Evolutionary conservation across 2,329 filamentous ascomycete genomes (phyloP), one percentile per base, ranked within the genome.

Genomic region (Claviceps maximensis): DNA sequence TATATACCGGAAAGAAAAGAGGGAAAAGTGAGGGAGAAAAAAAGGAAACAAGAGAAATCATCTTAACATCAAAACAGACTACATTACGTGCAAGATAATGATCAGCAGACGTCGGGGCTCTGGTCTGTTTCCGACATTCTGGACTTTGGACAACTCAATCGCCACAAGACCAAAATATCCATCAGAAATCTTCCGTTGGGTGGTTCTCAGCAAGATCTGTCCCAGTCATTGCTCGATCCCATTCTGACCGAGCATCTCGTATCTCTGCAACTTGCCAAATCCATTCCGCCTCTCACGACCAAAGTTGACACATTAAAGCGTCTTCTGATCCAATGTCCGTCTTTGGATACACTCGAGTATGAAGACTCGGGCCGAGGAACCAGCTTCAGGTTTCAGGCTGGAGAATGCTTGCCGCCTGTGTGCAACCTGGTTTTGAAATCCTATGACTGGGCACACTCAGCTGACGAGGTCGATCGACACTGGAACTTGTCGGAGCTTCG

Each of bases 401-500:
- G 59, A 19, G 73, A 77, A 52, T 64, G 70, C 12, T 60, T 77
- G 25, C 74, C 74, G 1, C 61, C 73, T 0, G 59, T 77, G 5
- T 59, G 58, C 21, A 66, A 72, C 8, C 62, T 77, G 3, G 62
- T 59, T 1, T 61, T 78, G 40, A 68, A 67, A 49, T 74, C 71
- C 1, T 77, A 78, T 56, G 70, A 76, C 61, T 77, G 75, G 75
- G 62, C 67, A 10, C 75, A 77, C 56, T 62, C 61, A 1, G 48
- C 58, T 0, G 61, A 66, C 2, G 67, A 68, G 4, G 72, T 74
- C 5, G 57, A 53, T 1, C 57, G 55, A 19, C 72, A 76, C 53
- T 77, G 41, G 74, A 67, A 75, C 58, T 70, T 77, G 55, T 71
- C 71, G 4, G 57, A 56, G n/a, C 65, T 77, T 29, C 60, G 63